phyloP scores from a whole-genome alignment of 2,329 filamentous ascomycete species.

The Colletotrichum salicis region DNA sequence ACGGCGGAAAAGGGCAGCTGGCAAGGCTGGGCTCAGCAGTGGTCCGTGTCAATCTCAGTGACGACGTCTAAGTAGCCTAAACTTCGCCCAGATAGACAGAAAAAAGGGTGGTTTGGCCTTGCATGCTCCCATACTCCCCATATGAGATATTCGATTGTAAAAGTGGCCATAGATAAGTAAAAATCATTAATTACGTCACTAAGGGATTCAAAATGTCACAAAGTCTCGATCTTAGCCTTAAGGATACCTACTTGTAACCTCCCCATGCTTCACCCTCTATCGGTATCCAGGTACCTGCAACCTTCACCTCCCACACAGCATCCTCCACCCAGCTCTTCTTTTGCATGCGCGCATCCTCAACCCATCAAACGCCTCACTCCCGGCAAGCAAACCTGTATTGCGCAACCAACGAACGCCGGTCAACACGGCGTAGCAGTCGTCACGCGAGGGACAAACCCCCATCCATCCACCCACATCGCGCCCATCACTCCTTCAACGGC shows the following conservation, averaged over 20 bases:
- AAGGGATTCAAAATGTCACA: neutral
- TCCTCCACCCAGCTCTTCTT: conserved; percentile 29
- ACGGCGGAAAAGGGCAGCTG: conserved; percentile 2
- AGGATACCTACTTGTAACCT: neutral
- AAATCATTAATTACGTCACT: neutral
- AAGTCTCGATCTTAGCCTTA: neutral
- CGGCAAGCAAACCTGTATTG: conserved; percentile 23
- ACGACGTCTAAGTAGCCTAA: neutral
- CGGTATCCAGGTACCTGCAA: neutral
- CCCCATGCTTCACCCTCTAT: neutral
- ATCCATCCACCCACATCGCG: neutral
- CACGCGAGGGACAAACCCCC: conserved; percentile 11
- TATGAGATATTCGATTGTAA: neutral
- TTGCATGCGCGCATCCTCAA: conserved; percentile 30
- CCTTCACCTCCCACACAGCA: conserved; percentile 14
- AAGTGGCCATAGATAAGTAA: fast-evolving
- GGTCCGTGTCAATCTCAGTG: conserved; percentile 13
- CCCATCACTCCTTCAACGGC: conserved; percentile 1
- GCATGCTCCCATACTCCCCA: no score
- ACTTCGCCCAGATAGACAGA: neutral
- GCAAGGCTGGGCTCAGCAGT: conserved; percentile 16
- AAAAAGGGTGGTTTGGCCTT: neutral
- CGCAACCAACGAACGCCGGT: conserved; percentile 26
- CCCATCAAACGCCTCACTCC: conserved; percentile 35
- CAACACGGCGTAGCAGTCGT: conserved; percentile 23